Conservation (phyloP, 2,329 filamentous ascomycete species). For the Aspergillus eucalypticola region DNA sequence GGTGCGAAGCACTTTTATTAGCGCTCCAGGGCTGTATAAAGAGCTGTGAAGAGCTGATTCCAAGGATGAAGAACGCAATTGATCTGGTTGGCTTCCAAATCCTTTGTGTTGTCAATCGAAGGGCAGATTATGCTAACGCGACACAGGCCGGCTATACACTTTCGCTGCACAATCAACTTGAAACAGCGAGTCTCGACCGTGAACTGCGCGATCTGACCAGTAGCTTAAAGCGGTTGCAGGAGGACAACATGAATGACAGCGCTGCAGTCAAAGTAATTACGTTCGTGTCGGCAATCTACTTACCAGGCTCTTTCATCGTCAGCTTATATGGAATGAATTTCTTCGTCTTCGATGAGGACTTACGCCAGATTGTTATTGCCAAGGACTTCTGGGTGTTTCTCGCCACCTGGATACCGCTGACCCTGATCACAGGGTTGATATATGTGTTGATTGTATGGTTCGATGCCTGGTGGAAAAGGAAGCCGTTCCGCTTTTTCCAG, state of each 20-base stretch:
- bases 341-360: not conserved
- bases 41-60: not conserved
- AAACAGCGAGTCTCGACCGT: not conserved
- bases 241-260: not conserved
- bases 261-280: not conserved
- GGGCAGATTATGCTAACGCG: not conserved
- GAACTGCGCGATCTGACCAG: not conserved
- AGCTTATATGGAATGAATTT: conserved; percentile 1
- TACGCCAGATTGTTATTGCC: not conserved
- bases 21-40: not conserved
- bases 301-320: not conserved
- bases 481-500: not conserved
- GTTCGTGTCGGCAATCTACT: not conserved
- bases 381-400: not conserved
- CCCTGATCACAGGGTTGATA: not conserved
- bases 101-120: not conserved
- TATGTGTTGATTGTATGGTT: not conserved
- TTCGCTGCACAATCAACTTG: not conserved
- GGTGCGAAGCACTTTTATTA: not conserved
- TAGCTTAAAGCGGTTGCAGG: not conserved
- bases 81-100: not conserved
- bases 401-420: not conserved
- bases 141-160: not conserved
- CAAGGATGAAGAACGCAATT: not conserved
- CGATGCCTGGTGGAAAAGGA: not conserved